phyloP scores from a whole-genome alignment of 2,329 filamentous ascomycete species.

The Chaetothyriales sp. region DNA sequence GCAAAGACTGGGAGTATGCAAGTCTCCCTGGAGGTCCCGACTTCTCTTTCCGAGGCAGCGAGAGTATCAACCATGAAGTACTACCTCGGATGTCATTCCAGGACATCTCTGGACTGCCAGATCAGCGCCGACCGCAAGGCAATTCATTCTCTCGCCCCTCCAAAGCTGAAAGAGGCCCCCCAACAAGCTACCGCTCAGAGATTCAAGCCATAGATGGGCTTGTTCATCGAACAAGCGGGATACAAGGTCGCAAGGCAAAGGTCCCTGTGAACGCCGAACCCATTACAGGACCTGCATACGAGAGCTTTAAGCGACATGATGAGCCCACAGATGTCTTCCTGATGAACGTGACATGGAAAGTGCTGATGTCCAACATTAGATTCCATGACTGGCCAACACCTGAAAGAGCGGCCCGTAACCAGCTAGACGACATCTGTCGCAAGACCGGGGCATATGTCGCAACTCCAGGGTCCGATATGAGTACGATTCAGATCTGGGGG shows the following conservation, averaged over 20 bases:
- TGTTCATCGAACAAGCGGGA: neutral
- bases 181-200: neutral
- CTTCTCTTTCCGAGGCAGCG: conserved; percentile 9
- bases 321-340: neutral
- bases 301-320: neutral
- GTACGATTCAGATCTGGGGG: conserved; percentile 13
- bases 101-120: neutral
- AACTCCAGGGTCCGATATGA: conserved; percentile 4
- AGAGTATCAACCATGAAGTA: conserved; percentile 4
- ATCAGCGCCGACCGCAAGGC: neutral
- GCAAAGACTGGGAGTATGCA: conserved; percentile 12
- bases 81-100: neutral
- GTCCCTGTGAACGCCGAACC: neutral
- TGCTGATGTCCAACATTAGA: neutral
- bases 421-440: conserved; percentile 1
- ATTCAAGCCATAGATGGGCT: neutral
- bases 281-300: neutral
- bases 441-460: conserved; percentile 9
- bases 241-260: neutral
- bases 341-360: neutral
- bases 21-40: conserved; percentile 7
- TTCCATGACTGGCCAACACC: neutral
- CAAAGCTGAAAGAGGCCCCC: neutral
- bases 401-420: neutral
- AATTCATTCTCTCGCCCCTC: neutral